phyloP scores from a whole-genome alignment of 352 stramenopile species.

The Blastocystis sp. region DNA sequence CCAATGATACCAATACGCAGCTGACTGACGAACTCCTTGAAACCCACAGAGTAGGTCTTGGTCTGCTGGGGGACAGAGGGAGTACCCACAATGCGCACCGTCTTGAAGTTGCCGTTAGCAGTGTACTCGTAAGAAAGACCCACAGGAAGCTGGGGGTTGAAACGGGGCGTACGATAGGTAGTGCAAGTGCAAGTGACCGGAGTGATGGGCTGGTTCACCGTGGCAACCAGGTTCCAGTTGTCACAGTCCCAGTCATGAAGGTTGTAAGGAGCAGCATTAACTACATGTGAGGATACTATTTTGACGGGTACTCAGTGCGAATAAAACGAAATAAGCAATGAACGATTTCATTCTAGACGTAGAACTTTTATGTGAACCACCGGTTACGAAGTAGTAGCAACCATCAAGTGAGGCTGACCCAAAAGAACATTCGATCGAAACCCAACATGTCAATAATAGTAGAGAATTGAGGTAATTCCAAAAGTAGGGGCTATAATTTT shows the following conservation, averaged over 20 bases:
- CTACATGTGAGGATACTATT: background rate
- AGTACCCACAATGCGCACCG: slow-evolving; percentile 38
- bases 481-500: no score
- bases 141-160: slow-evolving; percentile 30
- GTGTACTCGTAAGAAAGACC: background rate
- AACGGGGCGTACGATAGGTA: background rate
- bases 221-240: slow-evolving; percentile 10
- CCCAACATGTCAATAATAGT: no score
- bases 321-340: background rate
- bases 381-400: background rate
- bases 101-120: background rate
- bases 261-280: background rate
- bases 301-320: background rate
- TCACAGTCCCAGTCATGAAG: slow-evolving; percentile 27
- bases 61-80: slow-evolving; percentile 30
- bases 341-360: background rate
- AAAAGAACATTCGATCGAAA: slow-evolving; percentile 26
- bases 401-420: background rate
- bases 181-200: background rate
- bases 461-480: no score
- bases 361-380: background rate
- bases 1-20: slow-evolving; percentile 53
- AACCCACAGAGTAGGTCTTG: slow-evolving; percentile 32
- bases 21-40: slow-evolving; percentile 38
- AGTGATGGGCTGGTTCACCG: background rate